Base-by-base conservation (phyloP, 805 yeast genomes). In the Hanseniaspora valbyensis region DNA sequence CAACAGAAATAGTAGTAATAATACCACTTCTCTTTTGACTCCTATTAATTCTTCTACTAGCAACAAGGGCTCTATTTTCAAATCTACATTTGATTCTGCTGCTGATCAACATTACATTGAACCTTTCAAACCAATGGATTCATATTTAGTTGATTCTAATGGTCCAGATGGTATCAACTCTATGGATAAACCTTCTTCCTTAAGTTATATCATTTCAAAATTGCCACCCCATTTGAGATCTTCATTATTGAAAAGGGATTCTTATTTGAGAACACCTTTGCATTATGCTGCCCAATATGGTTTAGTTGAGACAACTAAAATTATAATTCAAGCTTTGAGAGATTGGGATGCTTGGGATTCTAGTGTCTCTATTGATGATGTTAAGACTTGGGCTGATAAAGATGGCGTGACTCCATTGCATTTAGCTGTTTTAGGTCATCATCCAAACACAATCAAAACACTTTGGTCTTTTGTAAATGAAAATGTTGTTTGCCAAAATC, bases 281-380 rank as follows among this genome's bases (percentile, higher is more conserved):
- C 96, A 90, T 66, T 89, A 89, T 63, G 81, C 95, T 18, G 80
- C 92, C 2, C 92, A 86, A 58, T 87, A 80, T 62, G 96, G 96
- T 0, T 69, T 89, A 51, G 77, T 75, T 52, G 77, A 75, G 46
- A 77, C 81, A 33, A 71, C 86, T 2, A 67, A 68, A 13, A 69
- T 78, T 24, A 70, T 89, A 29, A 67, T 88, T 14, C 70, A 71
- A 33, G 74, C 71, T 57, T 61, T 84, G 53, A 66, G 69, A 52
- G 65, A 73, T 39, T 83, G 94, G 90, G 66, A 69, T 2, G 71
- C 78, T 49, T 74, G 78, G 69, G 70, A 74, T 54, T 63, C 68
- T 2, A 57, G 63, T 6, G 56, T 69, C 3, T 66, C 86, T 0
- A 71, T 82, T 43, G 90, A 82, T 66, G 76, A 75, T 57, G 61